Evolutionary conservation across 352 stramenopile genomes (phyloP).

Genomic region (Globisporangium viniferum): DNA sequence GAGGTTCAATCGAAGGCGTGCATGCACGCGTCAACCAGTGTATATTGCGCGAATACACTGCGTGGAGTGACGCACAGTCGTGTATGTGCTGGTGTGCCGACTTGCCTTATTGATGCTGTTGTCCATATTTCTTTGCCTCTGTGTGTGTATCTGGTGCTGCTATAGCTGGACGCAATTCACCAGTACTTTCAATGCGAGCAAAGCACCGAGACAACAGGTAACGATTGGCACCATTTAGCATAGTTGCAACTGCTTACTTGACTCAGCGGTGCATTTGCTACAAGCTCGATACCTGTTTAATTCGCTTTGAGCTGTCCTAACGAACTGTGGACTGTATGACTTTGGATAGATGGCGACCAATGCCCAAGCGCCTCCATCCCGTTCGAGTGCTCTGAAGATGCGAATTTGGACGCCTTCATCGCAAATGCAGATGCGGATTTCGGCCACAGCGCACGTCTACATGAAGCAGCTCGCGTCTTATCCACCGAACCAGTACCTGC

Average conservation of each 20-base stretch:
- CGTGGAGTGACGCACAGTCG: not conserved
- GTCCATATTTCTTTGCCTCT: not conserved
- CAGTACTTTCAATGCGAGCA: conserved; percentile 10
- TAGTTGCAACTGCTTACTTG: not conserved
- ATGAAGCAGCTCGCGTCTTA: not conserved
- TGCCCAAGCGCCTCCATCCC: not conserved
- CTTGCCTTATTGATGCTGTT: not conserved
- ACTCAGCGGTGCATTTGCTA: not conserved
- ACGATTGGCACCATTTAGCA: not conserved
- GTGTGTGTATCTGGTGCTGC: not conserved
- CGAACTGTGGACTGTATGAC: not conserved
- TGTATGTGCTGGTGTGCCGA: not conserved
- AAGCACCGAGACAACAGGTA: not conserved
- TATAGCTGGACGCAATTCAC: conserved; percentile 19
- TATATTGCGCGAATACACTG: no score
- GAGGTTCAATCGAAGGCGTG: not conserved
- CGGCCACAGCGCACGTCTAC: not conserved
- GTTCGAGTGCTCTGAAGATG: conserved; percentile 6
- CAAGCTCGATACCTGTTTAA: not conserved
- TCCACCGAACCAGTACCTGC: no score
- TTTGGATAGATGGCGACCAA: not conserved
- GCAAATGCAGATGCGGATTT: conserved; percentile 8
- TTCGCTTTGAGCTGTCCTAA: not conserved
- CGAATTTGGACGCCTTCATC: conserved; percentile 14
- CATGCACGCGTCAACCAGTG: not conserved